phyloP scores from a whole-genome alignment of 2,329 filamentous ascomycete species.

The Cadophora sp. region DNA sequence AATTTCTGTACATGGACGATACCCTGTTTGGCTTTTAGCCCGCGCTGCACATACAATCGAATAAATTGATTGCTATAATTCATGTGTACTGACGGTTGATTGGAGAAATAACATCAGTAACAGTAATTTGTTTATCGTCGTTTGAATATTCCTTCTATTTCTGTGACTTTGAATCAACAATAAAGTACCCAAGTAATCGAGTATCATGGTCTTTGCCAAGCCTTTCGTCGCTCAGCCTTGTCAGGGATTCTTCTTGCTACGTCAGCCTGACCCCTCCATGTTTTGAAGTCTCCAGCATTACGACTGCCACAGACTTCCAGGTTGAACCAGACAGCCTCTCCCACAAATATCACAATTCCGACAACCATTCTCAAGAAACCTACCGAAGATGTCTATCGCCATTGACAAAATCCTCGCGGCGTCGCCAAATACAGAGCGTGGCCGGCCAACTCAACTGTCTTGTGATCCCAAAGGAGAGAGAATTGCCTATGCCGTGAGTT shows the following conservation, averaged over 20 bases:
- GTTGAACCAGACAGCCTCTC: conserved; percentile 10
- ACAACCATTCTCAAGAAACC: neutral
- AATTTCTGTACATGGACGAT: conserved; percentile 39
- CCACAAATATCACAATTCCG: neutral
- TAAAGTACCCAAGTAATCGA: neutral
- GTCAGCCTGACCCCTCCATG: conserved; percentile 31
- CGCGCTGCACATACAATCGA: conserved; percentile 15
- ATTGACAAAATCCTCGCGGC: conserved; percentile 81
- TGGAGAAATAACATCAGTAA: neutral
- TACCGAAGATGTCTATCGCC: conserved; percentile 54
- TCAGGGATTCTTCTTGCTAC: conserved; percentile 16
- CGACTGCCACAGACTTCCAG: neutral
- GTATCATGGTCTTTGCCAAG: neutral
- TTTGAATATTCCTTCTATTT: neutral
- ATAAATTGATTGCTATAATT: conserved; percentile 1
- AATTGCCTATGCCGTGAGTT: conserved; percentile 86
- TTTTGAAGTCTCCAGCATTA: conserved; percentile 9
- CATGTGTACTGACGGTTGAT: neutral
- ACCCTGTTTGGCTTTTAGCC: conserved; percentile 31
- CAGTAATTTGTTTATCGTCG: too few relatives aligned
- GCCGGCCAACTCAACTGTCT: conserved; percentile 88
- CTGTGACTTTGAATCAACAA: neutral
- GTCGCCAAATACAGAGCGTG: conserved; percentile 81
- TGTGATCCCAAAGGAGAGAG: conserved; percentile 88
- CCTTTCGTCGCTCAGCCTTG: conserved; percentile 15